A percentile compares a stretch with the other conserved stretches of the same genome.
Evolutionary conservation across 495 filamentous ascomycete species (phyloP).

Genomic region (Chaetomium tenue): DNA sequence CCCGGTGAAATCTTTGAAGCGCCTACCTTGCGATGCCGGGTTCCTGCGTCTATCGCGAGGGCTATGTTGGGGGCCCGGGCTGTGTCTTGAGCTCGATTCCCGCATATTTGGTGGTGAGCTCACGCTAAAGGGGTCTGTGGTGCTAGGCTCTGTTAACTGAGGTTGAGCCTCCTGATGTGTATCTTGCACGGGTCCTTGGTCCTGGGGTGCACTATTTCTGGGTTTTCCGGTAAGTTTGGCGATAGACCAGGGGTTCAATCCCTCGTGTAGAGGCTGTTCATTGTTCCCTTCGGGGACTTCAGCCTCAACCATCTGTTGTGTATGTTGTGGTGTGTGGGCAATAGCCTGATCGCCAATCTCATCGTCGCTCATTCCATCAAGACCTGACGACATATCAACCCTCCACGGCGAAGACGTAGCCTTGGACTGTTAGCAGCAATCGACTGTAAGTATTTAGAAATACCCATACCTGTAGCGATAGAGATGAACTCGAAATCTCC

Average conservation of each 20-base stretch:
- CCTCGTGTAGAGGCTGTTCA: conserved; percentile 14
- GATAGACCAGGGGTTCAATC: conserved; percentile 34
- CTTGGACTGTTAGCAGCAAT: conserved; percentile 4
- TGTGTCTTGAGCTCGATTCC: background rate
- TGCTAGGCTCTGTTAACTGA: background rate
- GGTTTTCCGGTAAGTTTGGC: conserved; percentile 19
- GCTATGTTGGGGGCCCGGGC: background rate
- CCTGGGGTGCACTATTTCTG: background rate
- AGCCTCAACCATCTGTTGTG: background rate
- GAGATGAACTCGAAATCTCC: background rate
- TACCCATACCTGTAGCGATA: conserved; percentile 2
- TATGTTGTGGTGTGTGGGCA: background rate
- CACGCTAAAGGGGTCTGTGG: background rate
- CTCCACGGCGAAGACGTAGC: conserved; percentile 17
- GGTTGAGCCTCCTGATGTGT: background rate
- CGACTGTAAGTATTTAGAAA: background rate
- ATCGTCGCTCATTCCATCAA: conserved; percentile 21
- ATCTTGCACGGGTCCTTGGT: background rate
- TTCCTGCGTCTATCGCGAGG: background rate
- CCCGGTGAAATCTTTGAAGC: background rate
- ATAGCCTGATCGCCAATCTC: conserved; percentile 6
- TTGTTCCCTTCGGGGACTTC: background rate
- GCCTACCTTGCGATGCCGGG: background rate
- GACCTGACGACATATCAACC: conserved; percentile 27
- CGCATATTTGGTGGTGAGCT: background rate